Evolutionary conservation across 2,329 filamentous ascomycete genomes (phyloP), one percentile per base, ranked within the genome.

Genomic region (Colletotrichum sp.): DNA sequence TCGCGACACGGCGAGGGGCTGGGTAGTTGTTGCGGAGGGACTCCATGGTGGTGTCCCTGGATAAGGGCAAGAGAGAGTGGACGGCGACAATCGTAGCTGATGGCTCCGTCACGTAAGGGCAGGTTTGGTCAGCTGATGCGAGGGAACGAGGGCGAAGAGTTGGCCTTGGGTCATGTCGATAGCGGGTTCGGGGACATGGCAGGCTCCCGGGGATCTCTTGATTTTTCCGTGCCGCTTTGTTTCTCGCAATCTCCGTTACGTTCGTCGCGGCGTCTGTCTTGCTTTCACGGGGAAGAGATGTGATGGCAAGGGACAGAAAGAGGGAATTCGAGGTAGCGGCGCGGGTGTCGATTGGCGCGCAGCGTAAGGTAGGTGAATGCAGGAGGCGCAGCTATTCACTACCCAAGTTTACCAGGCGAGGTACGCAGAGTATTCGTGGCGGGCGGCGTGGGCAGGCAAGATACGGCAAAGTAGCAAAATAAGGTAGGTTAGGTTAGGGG

Each of bases 1-100:
- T 88, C 75, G 80, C 80, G 73, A 84, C 82, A 76, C 84, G 82
- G 74, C 85, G 82, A 76, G 83, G 83, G 27, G 77, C 77, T 52
- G 80, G 78, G 68, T 82, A 79, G 60, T 68, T 74, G 78, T 81
- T 78, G 64, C 71, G 76, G 59, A 77, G 73, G 70, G 78, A 74
- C 66, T 77, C 72, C 76, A 76, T 78, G 9, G 65, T 52, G 59
- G 59, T 52, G 65, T 65, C 65, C 57, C 70, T 75, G 32, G 28
- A 27, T 19, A 30, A 63, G 19, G 64, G 65, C n/a, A 39, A 44
- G 28, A 34, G 22, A 28, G 30, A 36, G 55, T 25, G 25, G 32
- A 25, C 16, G 16, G 55, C 16, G 22, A 61, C 68, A 32, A 52
- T 32, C 36, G 36, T 36, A 57, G 48, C 22, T 68, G 28, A 60